phyloP scores from a whole-genome alignment of 768 basidiomycete species.

The Lactarius vividus region DNA sequence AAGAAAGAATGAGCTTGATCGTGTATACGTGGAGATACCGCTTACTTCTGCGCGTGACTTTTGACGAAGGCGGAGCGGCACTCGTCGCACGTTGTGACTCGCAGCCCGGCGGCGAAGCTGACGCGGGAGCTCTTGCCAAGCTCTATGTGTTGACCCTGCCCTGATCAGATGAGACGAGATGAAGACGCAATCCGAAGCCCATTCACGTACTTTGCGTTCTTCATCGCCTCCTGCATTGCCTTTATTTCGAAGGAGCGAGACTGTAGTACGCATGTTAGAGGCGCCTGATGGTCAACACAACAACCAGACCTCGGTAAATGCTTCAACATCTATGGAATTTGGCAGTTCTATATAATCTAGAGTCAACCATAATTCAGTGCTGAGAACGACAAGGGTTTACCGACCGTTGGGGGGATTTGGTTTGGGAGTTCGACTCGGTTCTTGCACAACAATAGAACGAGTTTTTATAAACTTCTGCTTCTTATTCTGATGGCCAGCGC shows the following conservation, averaged over 20 bases:
- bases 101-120: constrained; percentile 91
- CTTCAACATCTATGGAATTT: constrained; percentile 78
- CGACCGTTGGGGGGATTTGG: constrained; percentile 42
- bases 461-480: constrained; percentile 63
- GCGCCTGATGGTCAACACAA: neutral
- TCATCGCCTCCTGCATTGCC: constrained; percentile 87
- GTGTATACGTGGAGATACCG: neutral
- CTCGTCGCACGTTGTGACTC: constrained; percentile 89
- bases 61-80: constrained; percentile 78
- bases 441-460: constrained; percentile 66
- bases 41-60: constrained; percentile 81
- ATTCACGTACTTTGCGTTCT: constrained; percentile 59
- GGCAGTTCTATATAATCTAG: constrained; percentile 55
- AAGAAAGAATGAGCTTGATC: neutral
- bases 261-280: constrained; percentile 39
- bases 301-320: constrained; percentile 70
- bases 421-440: constrained; percentile 43
- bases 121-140: constrained; percentile 91
- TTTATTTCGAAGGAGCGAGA: constrained; percentile 85
- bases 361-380: neutral
- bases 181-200: neutral
- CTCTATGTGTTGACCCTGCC: constrained; percentile 68
- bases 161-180: constrained; percentile 38
- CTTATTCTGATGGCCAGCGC: constrained; percentile 55
- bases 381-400: constrained; percentile 23